Base-by-base conservation (phyloP, 2,329 filamentous ascomycete genomes). In the Pleomassaria siparia region DNA sequence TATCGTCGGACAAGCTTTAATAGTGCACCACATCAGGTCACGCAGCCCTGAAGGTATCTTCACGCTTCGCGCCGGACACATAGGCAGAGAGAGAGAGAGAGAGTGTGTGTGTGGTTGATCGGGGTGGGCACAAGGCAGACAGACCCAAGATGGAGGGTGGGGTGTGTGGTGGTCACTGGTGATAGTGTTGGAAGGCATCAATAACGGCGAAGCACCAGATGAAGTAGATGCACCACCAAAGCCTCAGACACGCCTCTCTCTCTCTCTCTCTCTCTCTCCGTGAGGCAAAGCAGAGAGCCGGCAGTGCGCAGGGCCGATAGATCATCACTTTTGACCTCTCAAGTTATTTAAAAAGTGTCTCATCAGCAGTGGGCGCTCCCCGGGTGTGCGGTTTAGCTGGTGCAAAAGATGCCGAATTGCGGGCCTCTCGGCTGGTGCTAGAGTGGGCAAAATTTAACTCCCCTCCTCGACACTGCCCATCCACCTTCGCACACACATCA, bases 401-500 rank as follows among this genome's bases (percentile, higher is more conserved):
- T 39, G 25, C n/a, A 46, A 50, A 47, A 40, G 47, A 36, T 39
- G 42, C 44, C 44, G 48, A 47, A 36, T 43, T 47, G 48, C 48
- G 48, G 48, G 47, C 47, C 43, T 46, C 21, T 25, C 39, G 35
- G 24, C 29, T 13, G 36, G 16, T 40, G 32, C 47, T 46, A 29
- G 30, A 45, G 26, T 44, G 32, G 26, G 26, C 21, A 12, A 24
- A 18, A 44, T 13, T n/a, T 28, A 18, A 11, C 51, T 54, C 54
- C 52, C 53, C 55, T 56, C 55, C 53, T 55, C 55, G 46, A 53
- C 62, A 59, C 59, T 53, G 12, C n/a, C 54, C 49, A 36, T 40
- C 40, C 32, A 21, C 53, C 51, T 53, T 59, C 37, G 25, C 49
- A 26, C 49, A 65, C 64, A 66, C 64, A 66, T 62, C 62, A 65